phyloP scores from a whole-genome alignment of 164 flowering plant species.

The Paratinospora sagittata region DNA sequence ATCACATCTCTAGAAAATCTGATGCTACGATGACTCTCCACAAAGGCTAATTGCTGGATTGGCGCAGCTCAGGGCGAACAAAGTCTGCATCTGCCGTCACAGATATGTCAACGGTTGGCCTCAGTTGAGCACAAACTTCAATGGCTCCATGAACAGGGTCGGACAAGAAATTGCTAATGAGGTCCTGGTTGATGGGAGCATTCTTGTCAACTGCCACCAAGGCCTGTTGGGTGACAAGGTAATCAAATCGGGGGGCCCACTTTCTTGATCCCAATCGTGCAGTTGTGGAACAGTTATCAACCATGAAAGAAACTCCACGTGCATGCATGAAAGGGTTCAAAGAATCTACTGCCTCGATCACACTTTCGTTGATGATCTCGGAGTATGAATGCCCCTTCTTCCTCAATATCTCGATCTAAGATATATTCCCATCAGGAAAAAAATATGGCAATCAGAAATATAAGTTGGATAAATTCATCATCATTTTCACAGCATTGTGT shows the following conservation, averaged over 20 bases:
- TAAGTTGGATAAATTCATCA: neutral
- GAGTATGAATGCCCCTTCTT: constrained; percentile 95
- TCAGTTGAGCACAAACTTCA: constrained; percentile 76
- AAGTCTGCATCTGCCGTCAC: constrained; percentile 88
- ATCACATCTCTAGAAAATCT: neutral
- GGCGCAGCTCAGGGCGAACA: constrained; percentile 83
- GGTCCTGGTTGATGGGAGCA: constrained; percentile 66
- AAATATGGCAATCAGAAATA: neutral
- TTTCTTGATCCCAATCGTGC: constrained; percentile 90
- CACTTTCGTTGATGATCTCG: constrained; percentile 91
- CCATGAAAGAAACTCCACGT: constrained; percentile 93
- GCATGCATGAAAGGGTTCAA: constrained; percentile 98
- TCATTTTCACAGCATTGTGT: neutral
- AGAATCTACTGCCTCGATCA: constrained; percentile 90
- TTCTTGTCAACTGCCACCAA: constrained; percentile 72
- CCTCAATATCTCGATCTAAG: constrained; percentile 90
- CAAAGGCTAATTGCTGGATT: constrained; percentile 16
- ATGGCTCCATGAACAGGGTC: constrained; percentile 89
- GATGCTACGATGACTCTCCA: neutral
- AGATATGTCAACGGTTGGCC: constrained; percentile 91
- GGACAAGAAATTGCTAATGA: constrained; percentile 79
- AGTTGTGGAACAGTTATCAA: constrained; percentile 94
- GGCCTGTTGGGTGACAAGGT: constrained; percentile 87
- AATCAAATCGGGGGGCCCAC: constrained; percentile 97
- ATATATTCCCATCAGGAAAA: neutral